Percentiles rank a stretch among this genome's conserved stretches.
phyloP scores from a whole-genome alignment of 2,329 filamentous ascomycete species.

The Chrysoporthe cubensis region DNA sequence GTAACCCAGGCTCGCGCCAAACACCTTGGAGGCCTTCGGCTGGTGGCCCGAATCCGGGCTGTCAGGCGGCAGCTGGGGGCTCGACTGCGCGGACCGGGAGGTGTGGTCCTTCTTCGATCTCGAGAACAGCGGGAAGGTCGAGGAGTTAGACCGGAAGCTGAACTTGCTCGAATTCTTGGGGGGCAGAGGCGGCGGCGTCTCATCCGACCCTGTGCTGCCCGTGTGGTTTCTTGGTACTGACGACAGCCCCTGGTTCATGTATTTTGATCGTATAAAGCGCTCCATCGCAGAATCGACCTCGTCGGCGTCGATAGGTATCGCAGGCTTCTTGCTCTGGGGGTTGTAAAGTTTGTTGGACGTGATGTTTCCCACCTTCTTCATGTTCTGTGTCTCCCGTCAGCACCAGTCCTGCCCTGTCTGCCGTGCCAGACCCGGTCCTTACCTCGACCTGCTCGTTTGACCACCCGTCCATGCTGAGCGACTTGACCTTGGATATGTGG shows the following conservation, averaged over 20 bases:
- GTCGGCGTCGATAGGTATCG: conserved; percentile 87
- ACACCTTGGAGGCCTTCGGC: conserved; percentile 67
- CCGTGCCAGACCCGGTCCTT: conserved; percentile 40
- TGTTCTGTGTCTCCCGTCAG: conserved; percentile 64
- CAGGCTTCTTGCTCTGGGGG: conserved; percentile 77
- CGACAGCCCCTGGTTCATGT: conserved; percentile 63
- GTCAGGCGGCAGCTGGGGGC: conserved; percentile 27
- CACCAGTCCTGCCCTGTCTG: background rate
- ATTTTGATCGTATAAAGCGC: conserved; percentile 92
- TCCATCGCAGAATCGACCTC: conserved; percentile 95
- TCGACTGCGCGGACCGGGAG: conserved; percentile 29
- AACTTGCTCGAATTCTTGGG: conserved; percentile 68
- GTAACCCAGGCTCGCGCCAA: conserved; percentile 69
- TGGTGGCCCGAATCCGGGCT: conserved; percentile 39
- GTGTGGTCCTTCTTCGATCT: conserved; percentile 57
- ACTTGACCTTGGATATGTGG: conserved; percentile 98
- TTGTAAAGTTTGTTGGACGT: conserved; percentile 90
- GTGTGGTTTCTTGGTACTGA: conserved; percentile 44
- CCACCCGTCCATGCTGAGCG: conserved; percentile 98
- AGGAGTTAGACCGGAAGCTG: conserved; percentile 63
- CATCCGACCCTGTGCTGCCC: conserved; percentile 57
- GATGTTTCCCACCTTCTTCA: conserved; percentile 89
- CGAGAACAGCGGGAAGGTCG: conserved; percentile 67
- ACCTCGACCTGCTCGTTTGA: conserved; percentile 95
- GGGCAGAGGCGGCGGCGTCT: conserved; percentile 64